Evolutionary conservation across 768 basidiomycete species (phyloP).

Genomic region (Cystoderma amianthinum): DNA sequence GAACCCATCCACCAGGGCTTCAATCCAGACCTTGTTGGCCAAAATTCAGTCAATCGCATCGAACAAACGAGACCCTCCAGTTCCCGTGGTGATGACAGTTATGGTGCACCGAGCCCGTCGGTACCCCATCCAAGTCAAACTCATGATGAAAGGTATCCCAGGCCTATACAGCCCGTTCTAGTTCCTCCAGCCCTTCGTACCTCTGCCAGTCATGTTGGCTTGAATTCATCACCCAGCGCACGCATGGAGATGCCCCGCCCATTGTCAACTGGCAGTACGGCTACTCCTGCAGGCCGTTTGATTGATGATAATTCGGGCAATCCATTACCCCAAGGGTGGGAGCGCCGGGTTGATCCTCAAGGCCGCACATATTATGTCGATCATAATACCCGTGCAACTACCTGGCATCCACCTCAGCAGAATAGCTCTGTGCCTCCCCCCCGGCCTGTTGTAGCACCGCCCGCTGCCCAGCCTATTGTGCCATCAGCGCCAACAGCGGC

Average conservation of each 20-base stretch:
- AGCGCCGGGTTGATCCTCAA: constrained; percentile 67
- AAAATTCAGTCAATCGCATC: constrained; percentile 4
- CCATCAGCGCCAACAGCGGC: constrained; percentile 8
- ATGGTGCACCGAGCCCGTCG: neutral
- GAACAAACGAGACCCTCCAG: neutral
- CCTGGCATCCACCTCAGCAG: constrained; percentile 60
- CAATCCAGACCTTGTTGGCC: constrained; percentile 11
- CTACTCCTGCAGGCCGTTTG: constrained; percentile 20
- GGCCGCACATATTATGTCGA: constrained; percentile 83
- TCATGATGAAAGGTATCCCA: neutral
- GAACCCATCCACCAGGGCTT: constrained; percentile 2
- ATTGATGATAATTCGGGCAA: constrained; percentile 52
- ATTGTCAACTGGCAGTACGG: constrained; percentile 4
- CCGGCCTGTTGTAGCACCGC: constrained; percentile 17
- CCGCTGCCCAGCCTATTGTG: constrained; percentile 13
- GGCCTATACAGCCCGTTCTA: constrained; percentile 7
- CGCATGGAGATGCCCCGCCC: constrained; percentile 14
- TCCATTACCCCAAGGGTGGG: constrained; percentile 76
- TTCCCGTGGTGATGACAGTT: neutral
- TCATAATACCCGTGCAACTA: constrained; percentile 74
- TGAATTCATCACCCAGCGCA: constrained; percentile 13
- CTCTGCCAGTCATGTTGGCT: constrained; percentile 16
- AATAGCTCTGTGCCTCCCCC: constrained; percentile 14
- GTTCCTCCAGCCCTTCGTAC: constrained; percentile 13
- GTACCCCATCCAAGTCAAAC: constrained; percentile 4